These are phyloP conservation scores for Metschnikowia koreensis DNA, from an alignment of 805 yeast genomes.

Conservation along the genomic window DNA sequence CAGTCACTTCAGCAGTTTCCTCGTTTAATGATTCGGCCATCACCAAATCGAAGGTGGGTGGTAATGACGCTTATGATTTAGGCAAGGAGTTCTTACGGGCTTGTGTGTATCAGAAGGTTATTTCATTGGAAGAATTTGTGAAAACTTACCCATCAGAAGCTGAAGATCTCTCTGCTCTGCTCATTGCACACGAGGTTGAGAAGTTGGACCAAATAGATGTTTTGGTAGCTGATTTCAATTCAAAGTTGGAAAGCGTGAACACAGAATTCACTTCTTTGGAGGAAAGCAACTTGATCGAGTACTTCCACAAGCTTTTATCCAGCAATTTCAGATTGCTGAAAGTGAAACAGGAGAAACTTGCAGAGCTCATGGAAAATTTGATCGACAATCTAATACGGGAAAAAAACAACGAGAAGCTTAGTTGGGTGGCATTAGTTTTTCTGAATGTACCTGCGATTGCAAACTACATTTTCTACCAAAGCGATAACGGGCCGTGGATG, in stretches of 20 bases:
- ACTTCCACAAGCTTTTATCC: conserved; percentile 21
- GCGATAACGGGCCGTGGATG: conserved; percentile 16
- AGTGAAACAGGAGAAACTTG: conserved; percentile 16
- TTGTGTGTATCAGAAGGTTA: conserved; percentile 28
- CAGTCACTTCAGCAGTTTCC: conserved; percentile 6
- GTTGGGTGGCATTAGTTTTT: conserved; percentile 22
- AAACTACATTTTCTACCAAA: conserved; percentile 16
- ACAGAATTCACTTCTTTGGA: conserved; percentile 41
- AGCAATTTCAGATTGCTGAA: conserved; percentile 19
- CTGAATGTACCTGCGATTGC: conserved; percentile 15
- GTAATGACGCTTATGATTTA: conserved; percentile 22
- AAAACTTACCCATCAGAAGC: conserved; percentile 29
- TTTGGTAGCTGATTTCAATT: conserved; percentile 22
- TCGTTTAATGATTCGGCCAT: conserved; percentile 4
- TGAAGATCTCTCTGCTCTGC: conserved; percentile 21
- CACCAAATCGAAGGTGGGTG: conserved; percentile 10
- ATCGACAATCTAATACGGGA: conserved; percentile 13
- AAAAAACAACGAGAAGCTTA: conserved; percentile 25
- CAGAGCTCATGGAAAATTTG: conserved; percentile 19
- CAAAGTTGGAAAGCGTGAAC: conserved; percentile 33
- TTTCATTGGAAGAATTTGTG: conserved; percentile 26
- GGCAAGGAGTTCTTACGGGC: conserved; percentile 29
- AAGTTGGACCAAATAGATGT: conserved; percentile 20
- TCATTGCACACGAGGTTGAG: conserved; percentile 27
- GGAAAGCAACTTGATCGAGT: conserved; percentile 37